phyloP scores from a whole-genome alignment of 441 rosid genomes.

The Populus hybrid region DNA sequence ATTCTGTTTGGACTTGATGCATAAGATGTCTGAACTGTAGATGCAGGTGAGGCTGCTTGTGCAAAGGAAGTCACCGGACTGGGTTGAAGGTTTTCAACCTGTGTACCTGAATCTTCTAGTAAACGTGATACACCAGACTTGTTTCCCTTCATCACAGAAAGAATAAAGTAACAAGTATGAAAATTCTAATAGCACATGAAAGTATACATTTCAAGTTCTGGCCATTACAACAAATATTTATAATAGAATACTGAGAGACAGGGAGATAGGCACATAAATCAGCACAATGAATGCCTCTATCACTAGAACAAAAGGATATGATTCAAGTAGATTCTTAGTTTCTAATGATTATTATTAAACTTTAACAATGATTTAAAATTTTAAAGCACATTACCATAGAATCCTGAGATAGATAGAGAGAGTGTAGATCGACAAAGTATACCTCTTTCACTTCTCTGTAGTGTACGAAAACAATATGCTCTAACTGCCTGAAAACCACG shows the following conservation, averaged over 20 bases:
- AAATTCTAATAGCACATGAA: background rate
- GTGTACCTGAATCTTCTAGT: conserved; percentile 30
- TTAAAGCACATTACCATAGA: background rate
- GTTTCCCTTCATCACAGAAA: conserved; percentile 40
- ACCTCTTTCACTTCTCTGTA: conserved; percentile 73
- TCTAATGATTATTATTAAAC: background rate
- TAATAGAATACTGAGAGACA: background rate
- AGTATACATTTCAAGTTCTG: background rate
- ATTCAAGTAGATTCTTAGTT: background rate
- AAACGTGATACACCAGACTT: conserved; percentile 39
- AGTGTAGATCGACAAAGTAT: conserved; percentile 15
- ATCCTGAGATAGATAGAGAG: background rate
- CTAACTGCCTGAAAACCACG: conserved; percentile 46
- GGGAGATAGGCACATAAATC: background rate
- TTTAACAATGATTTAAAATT: background rate
- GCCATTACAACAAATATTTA: background rate
- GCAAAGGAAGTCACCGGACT: conserved; percentile 29
- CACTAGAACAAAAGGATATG: background rate
- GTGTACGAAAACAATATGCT: conserved; percentile 71
- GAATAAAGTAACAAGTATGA: background rate
- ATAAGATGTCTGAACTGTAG: conserved; percentile 31
- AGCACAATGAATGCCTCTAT: background rate
- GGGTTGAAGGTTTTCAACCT: conserved; percentile 33
- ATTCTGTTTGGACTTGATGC: conserved; percentile 28
- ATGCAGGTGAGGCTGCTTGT: conserved; percentile 3